Conservation (phyloP, 306 rosid genomes). For the Oxytropis ochrocephala region DNA sequence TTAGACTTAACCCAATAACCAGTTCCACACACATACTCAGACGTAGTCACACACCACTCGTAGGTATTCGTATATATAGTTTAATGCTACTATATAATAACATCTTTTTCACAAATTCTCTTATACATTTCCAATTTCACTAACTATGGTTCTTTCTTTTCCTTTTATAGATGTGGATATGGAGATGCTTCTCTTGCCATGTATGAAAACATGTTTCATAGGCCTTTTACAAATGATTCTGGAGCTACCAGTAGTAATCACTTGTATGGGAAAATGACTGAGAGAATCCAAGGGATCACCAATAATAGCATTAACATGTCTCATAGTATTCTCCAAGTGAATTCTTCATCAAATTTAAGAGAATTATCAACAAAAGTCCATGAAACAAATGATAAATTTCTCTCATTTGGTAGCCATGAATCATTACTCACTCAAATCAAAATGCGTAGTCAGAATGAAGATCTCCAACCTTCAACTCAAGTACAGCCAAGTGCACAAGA, state of each 20-base stretch:
- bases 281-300: constrained; percentile 23
- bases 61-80: too few relatives aligned
- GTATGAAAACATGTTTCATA: constrained; percentile 34
- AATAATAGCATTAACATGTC: constrained; percentile 16
- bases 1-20: too few relatives aligned
- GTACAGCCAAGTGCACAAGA: constrained; percentile 21
- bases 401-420: constrained; percentile 31
- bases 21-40: too few relatives aligned
- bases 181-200: constrained; percentile 37
- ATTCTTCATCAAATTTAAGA: constrained; percentile 26
- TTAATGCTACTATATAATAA: too few relatives aligned
- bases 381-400: constrained; percentile 29
- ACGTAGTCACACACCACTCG: too few relatives aligned
- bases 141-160: neutral
- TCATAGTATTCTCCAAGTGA: constrained; percentile 20
- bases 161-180: constrained; percentile 30
- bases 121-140: neutral
- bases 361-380: constrained; percentile 35
- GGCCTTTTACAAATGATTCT: constrained; percentile 22
- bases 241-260: constrained; percentile 31
- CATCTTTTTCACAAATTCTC: neutral
- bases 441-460: neutral
- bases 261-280: constrained; percentile 28
- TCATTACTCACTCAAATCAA: constrained; percentile 14
- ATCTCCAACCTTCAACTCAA: neutral